Evolutionary conservation across 2,329 filamentous ascomycete species (phyloP), one percentile per base, ranked within the genome.

Genomic region (Simplicillium aogashimaense): DNA sequence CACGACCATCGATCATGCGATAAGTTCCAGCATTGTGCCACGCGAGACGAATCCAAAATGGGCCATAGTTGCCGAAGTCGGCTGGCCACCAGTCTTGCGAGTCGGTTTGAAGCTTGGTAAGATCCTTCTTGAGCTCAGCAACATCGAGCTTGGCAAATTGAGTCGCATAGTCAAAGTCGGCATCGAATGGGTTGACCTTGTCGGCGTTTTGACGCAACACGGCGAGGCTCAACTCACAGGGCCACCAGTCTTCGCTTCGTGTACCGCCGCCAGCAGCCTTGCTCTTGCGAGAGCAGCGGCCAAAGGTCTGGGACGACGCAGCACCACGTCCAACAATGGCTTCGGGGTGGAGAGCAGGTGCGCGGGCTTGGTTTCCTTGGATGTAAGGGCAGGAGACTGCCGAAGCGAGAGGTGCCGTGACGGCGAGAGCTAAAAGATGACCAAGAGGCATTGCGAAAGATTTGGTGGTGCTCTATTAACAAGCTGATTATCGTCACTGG

Each of bases 81-180:
- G 84, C 84, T 1, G 84, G 84, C 84, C 84, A 89, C 75, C 76
- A 87, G 31, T 84, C 78, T 63, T 88, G 78, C 2, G 82, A 87
- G 56, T 86, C 78, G 38, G 83, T 88, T 78, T 87, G 82, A 53
- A 88, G 56, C 15, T 65, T 69, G 15, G 66, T 53, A 4, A 89
- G 62, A 55, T 89, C 84, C 63, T 83, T 80, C 75, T 88, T 88
- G 49, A 88, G 61, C 18, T 64, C 80, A 44, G 72, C 65, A 54
- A 84, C 85, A 62, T 85, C 78, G 44, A 32, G 67, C 52, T 64
- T 76, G 65, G 83, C 79, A 69, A 88, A 87, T 16, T 81, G 83
- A 16, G 72, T 65, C 14, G 72, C 70, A 61, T 89, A 89, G 66
- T 87, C 76, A 53, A 86, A 86, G 50, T 82, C 75, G 46, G 70